Evolutionary conservation across 2,329 filamentous ascomycete genomes (phyloP).

Genomic region (Alternaria rosae): DNA sequence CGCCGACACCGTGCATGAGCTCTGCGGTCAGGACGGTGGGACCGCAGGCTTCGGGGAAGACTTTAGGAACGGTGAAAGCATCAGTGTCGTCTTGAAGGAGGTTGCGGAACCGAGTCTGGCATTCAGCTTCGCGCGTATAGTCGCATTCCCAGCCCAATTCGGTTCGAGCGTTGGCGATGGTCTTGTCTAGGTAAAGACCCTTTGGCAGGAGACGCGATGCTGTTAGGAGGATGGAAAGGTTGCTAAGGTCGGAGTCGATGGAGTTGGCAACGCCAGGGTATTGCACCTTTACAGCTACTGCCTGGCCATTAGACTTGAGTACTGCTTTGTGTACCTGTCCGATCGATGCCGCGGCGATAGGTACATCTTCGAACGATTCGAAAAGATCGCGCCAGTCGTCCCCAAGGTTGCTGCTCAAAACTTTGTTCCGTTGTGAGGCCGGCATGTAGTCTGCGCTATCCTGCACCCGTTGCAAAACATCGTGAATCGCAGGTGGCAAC

Average conservation of each 20-base stretch:
- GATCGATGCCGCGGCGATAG: conserved; percentile 94
- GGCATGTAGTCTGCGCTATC: conserved; percentile 99
- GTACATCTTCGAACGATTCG: conserved; percentile 83
- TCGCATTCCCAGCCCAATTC: conserved; percentile 98
- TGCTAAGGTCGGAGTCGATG: conserved; percentile 95
- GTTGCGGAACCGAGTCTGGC: conserved; percentile 75
- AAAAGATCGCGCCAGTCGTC: conserved; percentile 85
- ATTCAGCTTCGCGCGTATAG: conserved; percentile 87
- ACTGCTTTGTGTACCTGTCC: conserved; percentile 92
- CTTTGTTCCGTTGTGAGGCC: conserved; percentile 85
- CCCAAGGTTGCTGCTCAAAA: conserved; percentile 80
- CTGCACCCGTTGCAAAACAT: conserved; percentile 92
- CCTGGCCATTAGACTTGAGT: conserved; percentile 74
- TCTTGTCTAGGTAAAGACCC: conserved; percentile 94
- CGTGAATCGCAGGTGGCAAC: conserved; percentile 84
- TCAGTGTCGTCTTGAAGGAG: conserved; percentile 78
- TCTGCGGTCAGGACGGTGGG: conserved; percentile 92
- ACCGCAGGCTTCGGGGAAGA: conserved; percentile 81
- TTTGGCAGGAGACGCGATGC: conserved; percentile 89
- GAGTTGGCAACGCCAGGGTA: conserved; percentile 96
- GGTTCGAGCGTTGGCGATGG: conserved; percentile 90
- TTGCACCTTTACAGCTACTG: conserved; percentile 94
- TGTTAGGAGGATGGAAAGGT: conserved; percentile 87
- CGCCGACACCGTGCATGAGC: conserved; percentile 83
- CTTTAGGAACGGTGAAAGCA: conserved; percentile 79